phyloP scores from a whole-genome alignment of 2,329 filamentous ascomycete species.

The Apiospora pterosperma region DNA sequence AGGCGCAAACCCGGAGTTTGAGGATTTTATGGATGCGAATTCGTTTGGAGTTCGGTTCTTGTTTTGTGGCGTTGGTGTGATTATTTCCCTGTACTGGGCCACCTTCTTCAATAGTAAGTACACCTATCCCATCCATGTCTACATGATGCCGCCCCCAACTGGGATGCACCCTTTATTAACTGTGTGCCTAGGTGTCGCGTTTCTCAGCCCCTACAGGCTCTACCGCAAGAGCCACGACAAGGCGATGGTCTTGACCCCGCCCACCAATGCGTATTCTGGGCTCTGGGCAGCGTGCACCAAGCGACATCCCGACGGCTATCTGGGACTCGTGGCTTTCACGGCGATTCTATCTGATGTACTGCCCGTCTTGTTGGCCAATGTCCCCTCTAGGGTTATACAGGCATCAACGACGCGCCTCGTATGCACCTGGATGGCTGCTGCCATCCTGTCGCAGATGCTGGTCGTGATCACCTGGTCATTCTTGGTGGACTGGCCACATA shows the following conservation, averaged over 20 bases:
- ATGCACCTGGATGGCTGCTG: constrained; percentile 36
- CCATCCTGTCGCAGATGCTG: constrained; percentile 40
- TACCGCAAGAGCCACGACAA: constrained; percentile 28
- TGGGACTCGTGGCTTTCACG: constrained; percentile 36
- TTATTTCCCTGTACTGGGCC: constrained; percentile 31
- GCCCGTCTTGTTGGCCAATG: constrained; percentile 46
- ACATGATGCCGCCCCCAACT: neutral
- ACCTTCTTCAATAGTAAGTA: constrained; percentile 31
- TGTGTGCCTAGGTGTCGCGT: constrained; percentile 36
- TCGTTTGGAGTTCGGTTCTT: constrained; percentile 34
- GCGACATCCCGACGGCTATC: constrained; percentile 32
- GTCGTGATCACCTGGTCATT: constrained; percentile 36
- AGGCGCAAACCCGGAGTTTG: constrained; percentile 14
- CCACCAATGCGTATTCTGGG: constrained; percentile 43
- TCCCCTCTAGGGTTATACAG: constrained; percentile 43
- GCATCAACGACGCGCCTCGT: constrained; percentile 34
- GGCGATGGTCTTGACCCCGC: constrained; percentile 34
- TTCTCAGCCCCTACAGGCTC: constrained; percentile 40
- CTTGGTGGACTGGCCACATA: constrained; percentile 37
- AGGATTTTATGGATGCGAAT: constrained; percentile 24
- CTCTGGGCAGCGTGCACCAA: constrained; percentile 33
- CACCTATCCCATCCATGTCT: neutral
- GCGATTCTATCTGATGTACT: constrained; percentile 46
- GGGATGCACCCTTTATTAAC: neutral
- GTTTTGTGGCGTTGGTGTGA: constrained; percentile 31